A percentile compares a stretch with the other conserved stretches of the same genome.
phyloP scores from a whole-genome alignment of 495 filamentous ascomycete genomes.

The Aspergillus sclerotioniger region DNA sequence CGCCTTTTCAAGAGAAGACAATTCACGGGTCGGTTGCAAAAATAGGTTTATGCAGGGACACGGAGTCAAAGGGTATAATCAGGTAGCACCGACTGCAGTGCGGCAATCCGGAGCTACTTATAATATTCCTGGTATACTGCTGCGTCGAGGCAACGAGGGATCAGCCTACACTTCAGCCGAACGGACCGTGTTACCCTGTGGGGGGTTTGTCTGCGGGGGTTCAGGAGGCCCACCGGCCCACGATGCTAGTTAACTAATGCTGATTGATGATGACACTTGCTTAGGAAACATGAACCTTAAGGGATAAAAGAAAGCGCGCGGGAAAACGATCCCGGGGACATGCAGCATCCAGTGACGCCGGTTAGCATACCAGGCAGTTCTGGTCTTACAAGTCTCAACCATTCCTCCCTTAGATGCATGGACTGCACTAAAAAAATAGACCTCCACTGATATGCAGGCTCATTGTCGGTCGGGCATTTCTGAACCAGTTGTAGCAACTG shows the following conservation, averaged over 20 bases:
- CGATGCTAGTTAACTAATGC: neutral
- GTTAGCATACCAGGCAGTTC: slow-evolving; percentile 3
- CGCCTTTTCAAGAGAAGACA: neutral
- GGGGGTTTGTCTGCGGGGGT: slow-evolving; percentile 3
- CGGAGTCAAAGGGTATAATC: too few relatives aligned
- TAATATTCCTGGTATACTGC: neutral
- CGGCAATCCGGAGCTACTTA: slow-evolving; percentile 4
- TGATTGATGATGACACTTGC: neutral
- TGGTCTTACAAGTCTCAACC: too few relatives aligned
- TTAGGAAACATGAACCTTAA: neutral
- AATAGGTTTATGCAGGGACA: neutral
- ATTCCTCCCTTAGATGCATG: neutral
- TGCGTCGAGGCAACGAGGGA: neutral
- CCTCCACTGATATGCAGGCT: neutral
- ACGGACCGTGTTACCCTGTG: slow-evolving; percentile 10
- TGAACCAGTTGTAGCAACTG: neutral
- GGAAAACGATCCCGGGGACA: slow-evolving; percentile 2
- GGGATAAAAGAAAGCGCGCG: slow-evolving; percentile 7
- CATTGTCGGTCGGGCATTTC: neutral
- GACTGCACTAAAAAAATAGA: neutral
- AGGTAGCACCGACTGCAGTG: neutral
- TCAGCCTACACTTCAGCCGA: slow-evolving; percentile 8
- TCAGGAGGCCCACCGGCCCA: slow-evolving; percentile 2
- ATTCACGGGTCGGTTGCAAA: neutral
- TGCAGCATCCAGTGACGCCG: slow-evolving; percentile 1